A percentile compares a stretch with the other conserved stretches of the same genome.
Evolutionary conservation across 768 basidiomycete species (phyloP).

Genomic region (Suillus bovinus): DNA sequence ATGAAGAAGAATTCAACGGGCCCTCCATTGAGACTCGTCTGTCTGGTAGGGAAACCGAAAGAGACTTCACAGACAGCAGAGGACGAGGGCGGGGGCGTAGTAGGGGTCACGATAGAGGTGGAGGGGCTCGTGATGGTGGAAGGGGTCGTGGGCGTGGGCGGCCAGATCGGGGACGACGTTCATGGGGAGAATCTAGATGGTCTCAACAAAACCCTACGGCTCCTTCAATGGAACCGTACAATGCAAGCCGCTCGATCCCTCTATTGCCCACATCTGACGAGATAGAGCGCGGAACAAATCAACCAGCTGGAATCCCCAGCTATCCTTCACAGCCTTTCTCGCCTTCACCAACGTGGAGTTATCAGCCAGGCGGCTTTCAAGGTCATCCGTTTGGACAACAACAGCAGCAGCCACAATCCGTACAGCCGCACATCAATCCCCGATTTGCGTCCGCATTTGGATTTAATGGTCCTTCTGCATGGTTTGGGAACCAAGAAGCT

Average conservation of each 20-base stretch:
- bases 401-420: slow-evolving; percentile 31
- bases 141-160: slow-evolving; percentile 33
- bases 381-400: slow-evolving; percentile 22
- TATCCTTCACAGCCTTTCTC: slow-evolving; percentile 17
- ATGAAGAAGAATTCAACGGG: slow-evolving; percentile 4
- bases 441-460: slow-evolving; percentile 72
- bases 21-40: neutral
- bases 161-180: slow-evolving; percentile 18
- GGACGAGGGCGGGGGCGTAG: slow-evolving; percentile 40
- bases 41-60: neutral
- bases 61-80: slow-evolving; percentile 11
- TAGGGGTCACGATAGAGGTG: slow-evolving; percentile 32
- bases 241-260: slow-evolving; percentile 29
- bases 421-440: slow-evolving; percentile 88
- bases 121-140: slow-evolving; percentile 25
- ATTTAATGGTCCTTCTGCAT: slow-evolving; percentile 31
- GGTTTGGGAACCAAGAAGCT: slow-evolving; percentile 23
- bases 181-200: slow-evolving; percentile 22
- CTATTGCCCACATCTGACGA: slow-evolving; percentile 48
- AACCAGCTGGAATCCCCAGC: slow-evolving; percentile 29
- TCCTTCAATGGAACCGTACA: slow-evolving; percentile 31
- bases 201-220: slow-evolving; percentile 13
- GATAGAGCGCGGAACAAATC: slow-evolving; percentile 44
- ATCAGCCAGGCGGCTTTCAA: slow-evolving; percentile 12
- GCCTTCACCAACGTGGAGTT: slow-evolving; percentile 18